Conservation (phyloP, 805 yeast genomes). For the Vanderwaltozyma polyspora region DNA sequence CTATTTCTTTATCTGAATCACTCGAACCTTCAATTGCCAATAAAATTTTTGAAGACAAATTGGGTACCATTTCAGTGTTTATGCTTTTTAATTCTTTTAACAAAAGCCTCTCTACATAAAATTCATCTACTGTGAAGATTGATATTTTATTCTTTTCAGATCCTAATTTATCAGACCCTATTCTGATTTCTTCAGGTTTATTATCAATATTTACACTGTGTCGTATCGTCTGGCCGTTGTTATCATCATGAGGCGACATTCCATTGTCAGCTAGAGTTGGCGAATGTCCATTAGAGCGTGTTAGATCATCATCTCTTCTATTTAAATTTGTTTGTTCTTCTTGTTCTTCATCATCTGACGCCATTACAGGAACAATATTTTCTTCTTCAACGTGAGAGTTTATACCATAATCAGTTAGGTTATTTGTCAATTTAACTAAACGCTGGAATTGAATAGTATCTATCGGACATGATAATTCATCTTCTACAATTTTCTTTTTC, state of each 20-base stretch:
- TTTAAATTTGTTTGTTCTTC: constrained; percentile 11
- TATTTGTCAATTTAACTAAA: constrained; percentile 32
- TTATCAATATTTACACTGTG: neutral
- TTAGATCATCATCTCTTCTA: constrained; percentile 22
- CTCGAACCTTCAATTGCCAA: neutral
- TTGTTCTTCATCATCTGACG: constrained; percentile 36
- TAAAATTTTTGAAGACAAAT: neutral
- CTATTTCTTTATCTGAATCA: neutral
- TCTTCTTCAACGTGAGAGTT: constrained; percentile 21
- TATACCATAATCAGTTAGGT: constrained; percentile 41
- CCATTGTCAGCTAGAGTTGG: neutral
- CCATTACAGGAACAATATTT: constrained; percentile 34
- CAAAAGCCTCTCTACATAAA: neutral
- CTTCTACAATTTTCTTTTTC: constrained; percentile 37
- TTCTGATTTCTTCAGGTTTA: neutral
- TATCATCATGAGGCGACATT: neutral
- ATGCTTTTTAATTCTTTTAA: too few species aligned
- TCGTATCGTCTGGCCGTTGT: constrained; percentile 16
- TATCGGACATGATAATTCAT: constrained; percentile 29
- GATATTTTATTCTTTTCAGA: neutral
- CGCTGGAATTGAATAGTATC: constrained; percentile 33
- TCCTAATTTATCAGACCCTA: too few species aligned
- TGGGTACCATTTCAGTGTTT: neutral
- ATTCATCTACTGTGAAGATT: neutral
- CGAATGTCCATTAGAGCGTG: constrained; percentile 17